Base-by-base conservation (phyloP, 148 eudicot genomes). In the Spergularia marina region DNA sequence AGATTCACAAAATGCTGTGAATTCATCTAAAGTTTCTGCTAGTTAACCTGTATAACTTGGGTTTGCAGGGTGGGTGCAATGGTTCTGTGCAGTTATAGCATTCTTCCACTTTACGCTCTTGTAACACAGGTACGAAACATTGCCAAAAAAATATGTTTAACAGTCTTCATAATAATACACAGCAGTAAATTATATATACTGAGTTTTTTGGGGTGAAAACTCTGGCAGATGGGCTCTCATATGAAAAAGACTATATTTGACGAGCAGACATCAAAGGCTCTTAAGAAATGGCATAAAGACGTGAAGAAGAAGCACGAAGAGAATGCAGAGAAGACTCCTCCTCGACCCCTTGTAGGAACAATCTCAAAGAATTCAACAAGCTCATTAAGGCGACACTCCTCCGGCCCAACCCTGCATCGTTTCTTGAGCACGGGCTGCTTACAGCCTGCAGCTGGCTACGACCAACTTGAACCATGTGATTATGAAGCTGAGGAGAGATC, bases 191-290 rank as follows among this genome's bases (percentile, higher is more conserved):
- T 4, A 44, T 44, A 44, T 4, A 44, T 44, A 44, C 49, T 53
- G 30, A 59, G 76, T 67, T 58, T 58, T 25, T 56, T 53, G 34
- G 73, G 65, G 57, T 81, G 70, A 72, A 68, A n/a, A 66, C 65
- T 54, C 63, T 65, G 52, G 52, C 87, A 95, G 97, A 94, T 94
- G 98, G 98, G 98, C 7, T 92, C 98, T 16, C 58, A 83, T 76
- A 87, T 94, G 96, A 92, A 94, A 86, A 90, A 79, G 76, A 73
- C 96, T 0, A 83, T 92, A 56, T 94, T 94, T 65, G 98, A 92
- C 68, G 96, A 94, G 76, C 98, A 92, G 78, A 94, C 98, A 21
- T 79, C 92, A 14, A 89, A 85, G 58, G 97, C 97, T 63, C 82
- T 94, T 0, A 88, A 84, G 80, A 85, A 83, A 23, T 94, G 97